Base-by-base conservation (phyloP, 2,329 filamentous ascomycete genomes). In the Zymoseptoria brevis region DNA sequence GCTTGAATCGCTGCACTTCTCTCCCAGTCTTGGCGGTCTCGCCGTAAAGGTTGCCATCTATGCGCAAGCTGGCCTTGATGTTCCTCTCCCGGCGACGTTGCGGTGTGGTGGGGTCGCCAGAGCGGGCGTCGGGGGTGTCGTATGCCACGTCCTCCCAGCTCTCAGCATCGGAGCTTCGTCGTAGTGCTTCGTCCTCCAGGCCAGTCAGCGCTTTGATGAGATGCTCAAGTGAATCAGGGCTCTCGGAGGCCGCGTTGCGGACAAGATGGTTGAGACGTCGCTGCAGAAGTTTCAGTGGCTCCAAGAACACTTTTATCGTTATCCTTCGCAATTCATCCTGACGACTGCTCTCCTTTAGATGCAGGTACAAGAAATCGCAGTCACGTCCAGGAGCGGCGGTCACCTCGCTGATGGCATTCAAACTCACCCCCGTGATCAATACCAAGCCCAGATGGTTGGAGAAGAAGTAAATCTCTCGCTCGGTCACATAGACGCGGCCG, bases 361-460 rank as follows among this genome's bases (percentile, higher is more conserved):
- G 92, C 48, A 99, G 75, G 72, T 91, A 96, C 29, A 97, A 82
- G 72, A 92, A 96, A 75, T 99, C 94, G 70, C 90, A 96, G 68
- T 96, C 91, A 71, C 87, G 87, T 19, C 94, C 94, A 11, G 90
- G 87, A 1, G 90, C 90, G 45, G 89, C 89, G 22, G 90, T 96
- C 50, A 97, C 90, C 74, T 97, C 94, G 8, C 85, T 85, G 58
- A 99, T 90, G 19, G 83, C 85, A 57, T 86, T 82, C 59, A 99
- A 79, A 57, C 82, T 85, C 55, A 95, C 84, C 16, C 84, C 84
- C 55, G 91, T 93, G 1, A 93, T 89, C 41, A 96, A 81, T 0
- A 97, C 88, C 5, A 99, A 81, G 5, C 94, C 94, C 72, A 96
- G 86, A 70, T 96, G 89, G 69, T 97, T 89, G 67, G 92, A 95